phyloP scores from a whole-genome alignment of 768 basidiomycete genomes.

The Filobasidium wieringae region DNA sequence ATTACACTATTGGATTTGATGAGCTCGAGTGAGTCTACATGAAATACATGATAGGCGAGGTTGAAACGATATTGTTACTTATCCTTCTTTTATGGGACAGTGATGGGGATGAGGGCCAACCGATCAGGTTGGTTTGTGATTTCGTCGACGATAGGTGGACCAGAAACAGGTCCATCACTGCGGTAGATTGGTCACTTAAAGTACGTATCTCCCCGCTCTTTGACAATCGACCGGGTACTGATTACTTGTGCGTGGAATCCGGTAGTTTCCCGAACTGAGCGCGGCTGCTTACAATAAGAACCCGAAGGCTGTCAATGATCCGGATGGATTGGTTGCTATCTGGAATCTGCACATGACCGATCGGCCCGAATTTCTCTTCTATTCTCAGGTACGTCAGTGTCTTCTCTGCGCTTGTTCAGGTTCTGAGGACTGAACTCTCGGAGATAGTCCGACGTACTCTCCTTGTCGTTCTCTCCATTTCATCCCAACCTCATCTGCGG shows the following conservation, averaged over 20 bases:
- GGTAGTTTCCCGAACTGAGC: conserved; percentile 84
- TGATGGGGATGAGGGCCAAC: conserved; percentile 79
- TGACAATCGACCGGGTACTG: background rate
- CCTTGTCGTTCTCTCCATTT: conserved; percentile 92
- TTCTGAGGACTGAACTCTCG: background rate
- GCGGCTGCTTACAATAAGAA: conserved; percentile 98
- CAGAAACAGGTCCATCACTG: conserved; percentile 88
- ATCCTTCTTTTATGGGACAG: conserved; percentile 39
- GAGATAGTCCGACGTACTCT: conserved; percentile 87
- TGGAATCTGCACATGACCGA: conserved; percentile 95
- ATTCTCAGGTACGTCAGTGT: conserved; percentile 65
- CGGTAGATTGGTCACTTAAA: conserved; percentile 96
- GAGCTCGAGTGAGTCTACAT: conserved; percentile 56
- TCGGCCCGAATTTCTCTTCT: conserved; percentile 94
- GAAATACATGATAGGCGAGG: background rate
- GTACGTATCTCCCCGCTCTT: conserved; percentile 40
- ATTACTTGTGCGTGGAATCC: background rate
- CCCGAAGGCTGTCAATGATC: conserved; percentile 80
- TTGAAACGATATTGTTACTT: background rate
- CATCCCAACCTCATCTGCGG: conserved; percentile 95
- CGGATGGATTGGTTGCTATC: conserved; percentile 89
- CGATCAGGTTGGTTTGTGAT: conserved; percentile 83
- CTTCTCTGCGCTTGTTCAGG: background rate
- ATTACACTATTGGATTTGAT: conserved; percentile 85
- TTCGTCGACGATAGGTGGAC: conserved; percentile 86